Percentiles rank a stretch among this genome's conserved stretches.
Conservation (phyloP, 352 stramenopile genomes). For the Labyrinthula sp. region DNA sequence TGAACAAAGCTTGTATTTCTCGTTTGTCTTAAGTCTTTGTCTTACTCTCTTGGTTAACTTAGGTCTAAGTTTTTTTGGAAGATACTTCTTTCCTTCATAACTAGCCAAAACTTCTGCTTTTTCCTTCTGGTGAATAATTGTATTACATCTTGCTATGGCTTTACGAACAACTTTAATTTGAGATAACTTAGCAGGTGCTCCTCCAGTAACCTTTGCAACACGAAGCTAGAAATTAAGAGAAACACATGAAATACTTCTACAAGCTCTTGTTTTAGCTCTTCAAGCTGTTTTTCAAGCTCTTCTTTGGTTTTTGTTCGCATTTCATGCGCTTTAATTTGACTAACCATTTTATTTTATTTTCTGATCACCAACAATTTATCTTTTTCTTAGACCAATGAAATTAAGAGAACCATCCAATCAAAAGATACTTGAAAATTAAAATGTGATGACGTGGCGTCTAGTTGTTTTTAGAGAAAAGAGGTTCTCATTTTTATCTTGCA, state of each 20-base stretch:
- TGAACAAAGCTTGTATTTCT: slow-evolving; percentile 73
- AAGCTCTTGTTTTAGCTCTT: slow-evolving; percentile 93
- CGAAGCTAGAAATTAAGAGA: slow-evolving; percentile 67
- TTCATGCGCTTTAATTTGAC: slow-evolving; percentile 48
- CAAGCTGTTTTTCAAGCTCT: slow-evolving; percentile 88
- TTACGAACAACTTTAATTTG: slow-evolving; percentile 98
- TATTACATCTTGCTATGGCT: slow-evolving; percentile 93
- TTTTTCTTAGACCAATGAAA: too few relatives aligned
- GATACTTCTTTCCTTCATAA: slow-evolving; percentile 79
- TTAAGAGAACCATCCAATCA: too few relatives aligned
- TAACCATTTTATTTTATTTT: too few relatives aligned
- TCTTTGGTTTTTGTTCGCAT: slow-evolving; percentile 86
- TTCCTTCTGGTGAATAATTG: slow-evolving; percentile 97
- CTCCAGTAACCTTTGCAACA: slow-evolving; percentile 94
- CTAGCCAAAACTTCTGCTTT: slow-evolving; percentile 57
- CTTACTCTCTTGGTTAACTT: slow-evolving; percentile 98
- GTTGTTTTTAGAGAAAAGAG: too few relatives aligned
- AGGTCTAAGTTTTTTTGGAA: slow-evolving; percentile 83
- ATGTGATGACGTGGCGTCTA: too few relatives aligned
- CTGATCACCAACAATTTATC: too few relatives aligned
- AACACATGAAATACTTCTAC: slow-evolving; percentile 44
- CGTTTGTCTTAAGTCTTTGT: slow-evolving; percentile 73
- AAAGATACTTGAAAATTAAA: too few relatives aligned
- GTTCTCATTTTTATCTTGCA: too few relatives aligned
- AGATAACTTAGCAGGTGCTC: slow-evolving; percentile 91